Base-by-base conservation (phyloP, 495 filamentous ascomycete genomes). In the Neurospora pannonica region DNA sequence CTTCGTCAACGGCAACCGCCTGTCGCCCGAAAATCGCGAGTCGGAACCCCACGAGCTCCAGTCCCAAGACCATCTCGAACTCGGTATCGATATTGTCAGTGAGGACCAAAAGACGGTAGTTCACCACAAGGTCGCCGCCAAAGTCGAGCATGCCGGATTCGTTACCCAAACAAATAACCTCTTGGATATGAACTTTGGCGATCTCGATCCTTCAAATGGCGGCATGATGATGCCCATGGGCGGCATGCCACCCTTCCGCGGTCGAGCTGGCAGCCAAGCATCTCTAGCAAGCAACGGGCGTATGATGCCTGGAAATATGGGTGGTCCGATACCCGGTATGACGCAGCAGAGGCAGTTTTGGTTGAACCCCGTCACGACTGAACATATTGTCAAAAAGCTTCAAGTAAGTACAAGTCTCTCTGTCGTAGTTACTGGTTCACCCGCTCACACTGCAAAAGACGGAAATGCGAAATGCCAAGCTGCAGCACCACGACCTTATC, bases 91-190 rank as follows among this genome's bases (percentile, higher is more conserved):
- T 81, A 99, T 99, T 77, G 95, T 99, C 28, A 95, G 93, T 78
- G 96, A 99, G 79, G 96, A 99, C 81, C 95, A 98, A 80, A 98
- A 97, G 83, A 97, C 94, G 0, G 92, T 99, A 39, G 94, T 99
- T 17, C 96, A 99, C 81, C 96, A 98, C 82, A 99, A 99, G 79
- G 96, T 99, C 36, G 94, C 94, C 7, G 94, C 95, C 17, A 95
- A 96, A 78, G 94, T 99, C 73, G 96, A 98, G 78, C 93, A 97
- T 85, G 94, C 96, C 17, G 96, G 96, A 21, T 88, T 93, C 72
- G 89, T 86, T 11, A 94, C 81, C 79, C 85, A 78, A 83, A 87
- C 79, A 79, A 92, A 88, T 72, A 94, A 91, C 80, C 86, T 94
- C 36, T 81, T 97, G 71, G 95, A 97, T 78, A 89, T 97, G 79